Base-by-base conservation (phyloP, 352 stramenopile species). In the Globisporangium nodosum region DNA sequence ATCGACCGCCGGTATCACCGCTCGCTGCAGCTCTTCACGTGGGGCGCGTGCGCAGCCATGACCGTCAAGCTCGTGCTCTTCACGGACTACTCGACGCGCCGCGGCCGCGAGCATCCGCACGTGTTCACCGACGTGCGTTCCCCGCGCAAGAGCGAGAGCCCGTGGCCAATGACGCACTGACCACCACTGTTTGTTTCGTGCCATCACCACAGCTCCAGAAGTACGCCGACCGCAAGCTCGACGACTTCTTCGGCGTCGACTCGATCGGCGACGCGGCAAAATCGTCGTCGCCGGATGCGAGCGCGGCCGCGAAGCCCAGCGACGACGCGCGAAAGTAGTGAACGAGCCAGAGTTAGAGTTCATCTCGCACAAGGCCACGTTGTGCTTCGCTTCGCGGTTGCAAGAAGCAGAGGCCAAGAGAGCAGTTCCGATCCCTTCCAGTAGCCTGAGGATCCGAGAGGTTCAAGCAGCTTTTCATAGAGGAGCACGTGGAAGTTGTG, bases 241-340 rank as follows among this genome's bases (percentile, higher is more conserved):
- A 95, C 73, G 81, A 86, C 50, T 95, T 95, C 66, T 95, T 95
- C 60, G 84, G 85, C 43, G 86, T 95, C 37, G 76, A 92, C 30
- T 69, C 73, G 20, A 84, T 92, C 49, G 73, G 68, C 20, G 61
- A 71, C 45, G 45, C 45, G 20, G 45, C 45, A 13, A 16, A 21
- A 2, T 24, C 43, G 18, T n/a, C 45, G 3, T 13, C 45, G n/a
- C 12, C 37, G 3, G 37, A 12, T 1, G 37, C 3, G 13, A 5
- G 11, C 12, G 45, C 45, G 12, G 45, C 45, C 5, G 45, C 45
- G n/a, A 30, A 31, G 45, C 20, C 45, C 11, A 30, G 9, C 45
- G 45, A 30, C 45, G 45, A 49, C 20, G 45, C 45, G 3, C 45
- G n/a, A 8, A 49, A 49, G 45, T n/a, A 49, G 40, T 49, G 43